Evolutionary conservation across 768 basidiomycete genomes (phyloP).

Genomic region (Psilocybe cyanescens): DNA sequence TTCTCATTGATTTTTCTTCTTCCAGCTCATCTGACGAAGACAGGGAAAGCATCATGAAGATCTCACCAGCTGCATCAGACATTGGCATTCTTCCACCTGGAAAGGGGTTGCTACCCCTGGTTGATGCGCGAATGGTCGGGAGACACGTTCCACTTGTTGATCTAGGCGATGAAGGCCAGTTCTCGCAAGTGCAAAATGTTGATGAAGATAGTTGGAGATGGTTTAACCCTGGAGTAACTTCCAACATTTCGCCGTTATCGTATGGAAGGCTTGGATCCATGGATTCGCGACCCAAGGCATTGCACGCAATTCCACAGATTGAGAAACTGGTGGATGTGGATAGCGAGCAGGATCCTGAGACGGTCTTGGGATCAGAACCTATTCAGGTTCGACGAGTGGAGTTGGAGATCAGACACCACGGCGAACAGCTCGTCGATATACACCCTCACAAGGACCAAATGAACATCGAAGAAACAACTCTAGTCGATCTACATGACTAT

Average conservation of each 20-base stretch:
- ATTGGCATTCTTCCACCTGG: conserved; percentile 16
- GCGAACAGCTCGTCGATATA: background rate
- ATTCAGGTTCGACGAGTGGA: background rate
- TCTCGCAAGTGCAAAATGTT: background rate
- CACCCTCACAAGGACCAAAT: background rate
- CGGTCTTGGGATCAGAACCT: background rate
- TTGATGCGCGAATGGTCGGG: conserved; percentile 11
- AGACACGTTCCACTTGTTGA: conserved; percentile 22
- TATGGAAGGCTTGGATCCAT: background rate
- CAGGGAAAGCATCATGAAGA: conserved; percentile 9
- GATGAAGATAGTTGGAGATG: conserved; percentile 19
- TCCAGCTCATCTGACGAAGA: conserved; percentile 20
- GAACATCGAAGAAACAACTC: background rate
- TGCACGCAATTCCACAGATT: background rate
- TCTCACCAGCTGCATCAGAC: conserved; percentile 26
- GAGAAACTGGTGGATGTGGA: conserved; percentile 10
- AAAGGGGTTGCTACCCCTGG: background rate
- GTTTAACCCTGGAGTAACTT: conserved; percentile 4
- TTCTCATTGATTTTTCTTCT: conserved; percentile 29
- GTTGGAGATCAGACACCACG: background rate
- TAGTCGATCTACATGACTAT: background rate
- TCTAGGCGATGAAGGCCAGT: conserved; percentile 2
- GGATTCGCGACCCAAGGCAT: background rate
- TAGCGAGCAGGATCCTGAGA: background rate
- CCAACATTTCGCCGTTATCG: background rate